These are phyloP conservation scores for Nissolia schottii DNA, from an alignment of 306 rosid genomes.

Conservation along the genomic window DNA sequence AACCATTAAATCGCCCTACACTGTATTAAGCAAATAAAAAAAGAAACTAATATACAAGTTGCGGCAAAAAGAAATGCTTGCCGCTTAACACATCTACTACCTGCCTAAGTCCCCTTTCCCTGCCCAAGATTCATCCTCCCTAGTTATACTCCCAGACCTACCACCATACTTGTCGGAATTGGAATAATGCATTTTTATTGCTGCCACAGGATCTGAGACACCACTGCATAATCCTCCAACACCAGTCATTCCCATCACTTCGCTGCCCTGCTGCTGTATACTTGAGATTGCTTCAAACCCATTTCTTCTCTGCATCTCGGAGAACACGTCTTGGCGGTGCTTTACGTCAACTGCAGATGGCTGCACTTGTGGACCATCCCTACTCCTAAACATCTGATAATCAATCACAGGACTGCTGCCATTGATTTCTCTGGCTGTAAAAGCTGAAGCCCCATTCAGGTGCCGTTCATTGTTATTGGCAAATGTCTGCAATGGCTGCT, in stretches of 20 bases:
- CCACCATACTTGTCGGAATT: conserved; percentile 64
- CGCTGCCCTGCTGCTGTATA: conserved; percentile 76
- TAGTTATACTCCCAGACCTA: conserved; percentile 50
- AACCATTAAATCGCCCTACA: conserved; percentile 56
- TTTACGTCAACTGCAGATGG: conserved; percentile 69
- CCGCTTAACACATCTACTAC: conserved; percentile 59
- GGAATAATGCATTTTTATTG: conserved; percentile 81
- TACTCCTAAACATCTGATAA: conserved; percentile 51
- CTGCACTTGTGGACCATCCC: conserved; percentile 56
- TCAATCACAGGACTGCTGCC: conserved; percentile 62
- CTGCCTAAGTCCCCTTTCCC: conserved; percentile 70
- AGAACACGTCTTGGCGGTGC: conserved; percentile 52
- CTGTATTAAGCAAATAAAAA: conserved; percentile 45
- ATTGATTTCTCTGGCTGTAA: conserved; percentile 48
- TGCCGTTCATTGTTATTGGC: conserved; percentile 44
- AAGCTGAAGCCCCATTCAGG: conserved; percentile 45
- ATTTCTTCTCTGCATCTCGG: conserved; percentile 64
- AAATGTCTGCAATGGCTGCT: conserved; percentile 52
- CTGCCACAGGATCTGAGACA: conserved; percentile 89
- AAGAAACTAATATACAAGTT: conserved; percentile 63
- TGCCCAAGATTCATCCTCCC: conserved; percentile 76
- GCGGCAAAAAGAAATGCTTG: conserved; percentile 49
- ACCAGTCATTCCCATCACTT: conserved; percentile 69
- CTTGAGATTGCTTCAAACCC: conserved; percentile 65
- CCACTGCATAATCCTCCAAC: conserved; percentile 65